A percentile compares a stretch with the other conserved stretches of the same genome.
Evolutionary conservation across 345 rosid species (phyloP).

Genomic region (Brassica juncea): DNA sequence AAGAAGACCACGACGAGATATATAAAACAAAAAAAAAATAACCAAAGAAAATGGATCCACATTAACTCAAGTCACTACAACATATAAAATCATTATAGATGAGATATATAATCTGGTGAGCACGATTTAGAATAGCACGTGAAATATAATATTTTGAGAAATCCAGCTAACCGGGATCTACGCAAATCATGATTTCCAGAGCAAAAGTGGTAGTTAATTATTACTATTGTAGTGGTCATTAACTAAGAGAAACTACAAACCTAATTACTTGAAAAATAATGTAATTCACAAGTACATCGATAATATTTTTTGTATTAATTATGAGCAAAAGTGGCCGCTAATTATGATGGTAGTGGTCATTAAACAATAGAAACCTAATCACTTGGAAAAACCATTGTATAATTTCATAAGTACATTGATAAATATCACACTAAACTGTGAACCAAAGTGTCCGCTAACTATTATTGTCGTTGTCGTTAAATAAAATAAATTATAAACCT

Average conservation of each 20-base stretch:
- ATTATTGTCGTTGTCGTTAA: not conserved
- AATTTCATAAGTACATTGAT: not conserved
- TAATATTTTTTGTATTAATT: not conserved
- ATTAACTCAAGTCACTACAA: slow-evolving; percentile 22
- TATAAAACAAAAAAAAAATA: not conserved
- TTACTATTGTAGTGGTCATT: slow-evolving; percentile 6
- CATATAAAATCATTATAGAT: slow-evolving; percentile 14
- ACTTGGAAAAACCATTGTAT: not conserved
- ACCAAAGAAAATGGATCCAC: slow-evolving; percentile 23
- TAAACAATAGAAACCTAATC: slow-evolving; percentile 22
- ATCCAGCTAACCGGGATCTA: slow-evolving; percentile 41
- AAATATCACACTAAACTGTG: not conserved
- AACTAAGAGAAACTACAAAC: not conserved
- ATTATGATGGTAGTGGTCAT: slow-evolving; percentile 11
- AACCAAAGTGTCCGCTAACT: slow-evolving; percentile 18
- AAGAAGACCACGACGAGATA: slow-evolving; percentile 26
- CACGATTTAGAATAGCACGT: slow-evolving; percentile 40
- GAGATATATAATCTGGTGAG: slow-evolving; percentile 29
- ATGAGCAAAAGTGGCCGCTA: slow-evolving; percentile 22
- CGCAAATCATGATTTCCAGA: slow-evolving; percentile 31
- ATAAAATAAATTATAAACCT: not conserved
- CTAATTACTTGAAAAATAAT: slow-evolving; percentile 15
- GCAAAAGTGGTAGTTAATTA: slow-evolving; percentile 27
- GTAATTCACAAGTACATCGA: not conserved
- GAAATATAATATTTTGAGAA: slow-evolving; percentile 27